phyloP scores from a whole-genome alignment of 768 basidiomycete species.

The Leucogyrophana mollusca region DNA sequence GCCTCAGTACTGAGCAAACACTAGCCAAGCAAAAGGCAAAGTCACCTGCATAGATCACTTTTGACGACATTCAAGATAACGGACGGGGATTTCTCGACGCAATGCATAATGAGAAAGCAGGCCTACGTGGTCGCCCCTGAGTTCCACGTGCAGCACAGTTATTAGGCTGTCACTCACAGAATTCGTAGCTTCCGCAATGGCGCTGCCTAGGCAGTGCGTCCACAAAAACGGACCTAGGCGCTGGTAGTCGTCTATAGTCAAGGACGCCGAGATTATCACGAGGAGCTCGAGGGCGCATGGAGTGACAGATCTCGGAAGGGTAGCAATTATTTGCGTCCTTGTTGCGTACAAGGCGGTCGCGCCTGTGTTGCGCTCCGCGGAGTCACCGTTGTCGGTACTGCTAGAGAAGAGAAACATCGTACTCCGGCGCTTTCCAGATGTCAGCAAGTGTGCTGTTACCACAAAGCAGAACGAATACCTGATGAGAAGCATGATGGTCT shows the following conservation, averaged over 20 bases:
- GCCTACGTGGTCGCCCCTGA: conserved; percentile 33
- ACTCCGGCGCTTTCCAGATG: conserved; percentile 37
- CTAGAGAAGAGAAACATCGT: conserved; percentile 37
- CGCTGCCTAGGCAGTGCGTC: conserved; percentile 45
- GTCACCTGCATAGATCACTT: conserved; percentile 56
- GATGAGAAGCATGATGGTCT: conserved; percentile 39
- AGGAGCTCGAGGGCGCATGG: conserved; percentile 56
- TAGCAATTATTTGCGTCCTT: conserved; percentile 39
- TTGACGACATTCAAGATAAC: conserved; percentile 52
- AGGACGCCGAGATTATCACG: conserved; percentile 56
- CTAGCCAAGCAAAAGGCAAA: conserved; percentile 1
- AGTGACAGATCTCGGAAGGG: conserved; percentile 44
- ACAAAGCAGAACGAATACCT: conserved; percentile 35
- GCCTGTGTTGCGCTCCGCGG: conserved; percentile 21
- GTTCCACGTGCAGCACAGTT: not conserved
- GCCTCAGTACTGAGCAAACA: conserved; percentile 42
- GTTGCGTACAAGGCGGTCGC: conserved; percentile 35
- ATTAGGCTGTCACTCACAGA: conserved; percentile 40
- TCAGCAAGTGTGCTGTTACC: not conserved
- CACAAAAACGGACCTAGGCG: conserved; percentile 57
- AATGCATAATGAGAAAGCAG: conserved; percentile 71
- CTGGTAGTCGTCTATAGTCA: conserved; percentile 49
- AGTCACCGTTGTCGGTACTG: conserved; percentile 10
- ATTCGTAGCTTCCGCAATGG: conserved; percentile 40
- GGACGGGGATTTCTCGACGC: conserved; percentile 57